A percentile compares a stretch with the other conserved stretches of the same genome.
phyloP scores from a whole-genome alignment of 345 rosid genomes.

The Raphanus sativus region DNA sequence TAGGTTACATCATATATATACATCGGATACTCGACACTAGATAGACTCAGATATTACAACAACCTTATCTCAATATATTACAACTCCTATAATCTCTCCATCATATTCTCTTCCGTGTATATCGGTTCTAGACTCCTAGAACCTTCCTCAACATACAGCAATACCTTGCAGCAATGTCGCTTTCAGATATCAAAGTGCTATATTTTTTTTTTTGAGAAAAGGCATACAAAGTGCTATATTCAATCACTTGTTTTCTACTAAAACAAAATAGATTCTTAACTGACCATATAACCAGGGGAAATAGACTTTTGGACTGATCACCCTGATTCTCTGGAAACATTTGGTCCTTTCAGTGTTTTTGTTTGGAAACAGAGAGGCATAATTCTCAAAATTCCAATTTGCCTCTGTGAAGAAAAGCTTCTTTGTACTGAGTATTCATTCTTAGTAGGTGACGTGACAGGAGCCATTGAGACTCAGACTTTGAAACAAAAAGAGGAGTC shows the following conservation, averaged over 20 bases:
- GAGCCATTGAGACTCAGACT: too few species aligned
- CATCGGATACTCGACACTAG: too few species aligned
- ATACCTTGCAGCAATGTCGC: background rate
- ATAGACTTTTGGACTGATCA: background rate
- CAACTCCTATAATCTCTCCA: too few species aligned
- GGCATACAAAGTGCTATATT: background rate
- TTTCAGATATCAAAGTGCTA: background rate
- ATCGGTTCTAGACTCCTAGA: too few species aligned
- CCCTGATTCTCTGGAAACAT: background rate
- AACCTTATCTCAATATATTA: too few species aligned
- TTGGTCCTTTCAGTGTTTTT: background rate
- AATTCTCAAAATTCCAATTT: background rate
- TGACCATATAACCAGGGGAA: background rate
- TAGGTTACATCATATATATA: too few species aligned
- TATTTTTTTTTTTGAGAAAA: too few species aligned
- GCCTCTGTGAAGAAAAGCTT: background rate
- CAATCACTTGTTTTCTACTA: background rate
- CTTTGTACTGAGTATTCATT: background rate
- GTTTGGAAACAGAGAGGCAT: background rate
- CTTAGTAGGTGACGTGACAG: background rate
- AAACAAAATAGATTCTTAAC: background rate
- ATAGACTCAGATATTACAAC: too few species aligned
- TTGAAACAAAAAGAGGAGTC: too few species aligned
- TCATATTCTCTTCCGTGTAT: too few species aligned
- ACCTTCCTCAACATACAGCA: too few species aligned